These are phyloP conservation scores for Tetrahymena malaccensis DNA, from an alignment of 73 alveolate genomes.

Conservation along the genomic window DNA sequence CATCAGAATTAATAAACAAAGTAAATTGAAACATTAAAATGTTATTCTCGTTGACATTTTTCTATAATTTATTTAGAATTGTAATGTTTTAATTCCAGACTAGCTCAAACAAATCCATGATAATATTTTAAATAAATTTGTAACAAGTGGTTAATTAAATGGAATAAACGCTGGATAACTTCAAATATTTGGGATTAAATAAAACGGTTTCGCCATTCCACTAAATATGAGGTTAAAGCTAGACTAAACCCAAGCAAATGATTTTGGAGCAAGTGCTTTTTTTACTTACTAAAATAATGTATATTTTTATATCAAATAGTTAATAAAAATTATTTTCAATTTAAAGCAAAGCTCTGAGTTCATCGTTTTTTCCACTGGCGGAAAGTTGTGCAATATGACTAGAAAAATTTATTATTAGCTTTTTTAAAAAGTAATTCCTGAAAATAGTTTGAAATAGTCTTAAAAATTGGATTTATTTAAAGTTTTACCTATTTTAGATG, in stretches of 20 bases:
- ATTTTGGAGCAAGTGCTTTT: neutral
- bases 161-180: neutral
- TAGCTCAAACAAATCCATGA: neutral
- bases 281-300: neutral
- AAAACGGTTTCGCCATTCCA: neutral
- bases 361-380: neutral
- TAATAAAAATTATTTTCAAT: neutral
- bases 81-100: neutral
- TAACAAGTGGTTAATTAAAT: neutral
- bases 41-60: neutral
- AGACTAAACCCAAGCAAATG: neutral
- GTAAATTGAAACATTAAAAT: neutral
- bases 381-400: neutral
- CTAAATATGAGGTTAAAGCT: neutral
- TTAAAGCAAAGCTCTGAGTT: neutral
- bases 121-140: neutral
- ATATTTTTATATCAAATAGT: too few relatives aligned
- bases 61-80: neutral
- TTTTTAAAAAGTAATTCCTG: neutral
- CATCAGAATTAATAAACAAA: neutral
- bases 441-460: neutral
- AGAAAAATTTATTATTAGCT: neutral
- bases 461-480: neutral
- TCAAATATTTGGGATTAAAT: neutral
- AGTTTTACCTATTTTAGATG: neutral